Evolutionary conservation across 305 asterid species (phyloP).

Genomic region (Galium porrigens): DNA sequence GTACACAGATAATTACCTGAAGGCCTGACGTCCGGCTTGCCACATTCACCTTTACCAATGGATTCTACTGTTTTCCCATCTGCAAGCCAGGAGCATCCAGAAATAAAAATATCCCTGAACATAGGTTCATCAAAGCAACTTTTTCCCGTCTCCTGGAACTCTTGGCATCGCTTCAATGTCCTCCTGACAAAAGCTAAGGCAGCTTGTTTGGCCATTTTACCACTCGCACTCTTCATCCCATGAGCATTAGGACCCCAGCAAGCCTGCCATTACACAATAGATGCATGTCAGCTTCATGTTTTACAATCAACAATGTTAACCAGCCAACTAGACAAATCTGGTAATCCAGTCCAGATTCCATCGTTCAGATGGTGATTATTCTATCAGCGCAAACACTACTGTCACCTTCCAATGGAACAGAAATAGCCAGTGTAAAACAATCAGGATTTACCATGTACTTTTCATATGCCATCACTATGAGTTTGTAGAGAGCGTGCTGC

Average conservation of each 20-base stretch:
- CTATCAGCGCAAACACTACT: background rate
- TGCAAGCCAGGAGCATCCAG: slow-evolving; percentile 44
- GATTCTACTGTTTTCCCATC: slow-evolving; percentile 38
- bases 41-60: slow-evolving; percentile 40
- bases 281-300: slow-evolving; percentile 3
- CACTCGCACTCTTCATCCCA: slow-evolving; percentile 71
- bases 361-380: background rate
- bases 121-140: slow-evolving; percentile 69
- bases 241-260: slow-evolving; percentile 68
- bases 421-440: slow-evolving; percentile 12
- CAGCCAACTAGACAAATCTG: background rate
- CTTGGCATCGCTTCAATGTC: slow-evolving; percentile 53
- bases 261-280: slow-evolving; percentile 32
- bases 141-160: slow-evolving; percentile 55
- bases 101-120: slow-evolving; percentile 51
- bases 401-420: slow-evolving; percentile 4
- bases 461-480: slow-evolving; percentile 65
- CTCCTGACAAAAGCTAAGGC: slow-evolving; percentile 70
- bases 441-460: slow-evolving; percentile 62
- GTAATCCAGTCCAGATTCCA: slow-evolving; percentile 8
- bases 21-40: slow-evolving; percentile 46
- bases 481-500: slow-evolving; percentile 59
- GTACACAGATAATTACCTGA: slow-evolving; percentile 39
- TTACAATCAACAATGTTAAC: slow-evolving; percentile 7
- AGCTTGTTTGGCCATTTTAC: slow-evolving; percentile 79